phyloP scores from a whole-genome alignment of 208 protist species.

The Porcisia hertigi region DNA sequence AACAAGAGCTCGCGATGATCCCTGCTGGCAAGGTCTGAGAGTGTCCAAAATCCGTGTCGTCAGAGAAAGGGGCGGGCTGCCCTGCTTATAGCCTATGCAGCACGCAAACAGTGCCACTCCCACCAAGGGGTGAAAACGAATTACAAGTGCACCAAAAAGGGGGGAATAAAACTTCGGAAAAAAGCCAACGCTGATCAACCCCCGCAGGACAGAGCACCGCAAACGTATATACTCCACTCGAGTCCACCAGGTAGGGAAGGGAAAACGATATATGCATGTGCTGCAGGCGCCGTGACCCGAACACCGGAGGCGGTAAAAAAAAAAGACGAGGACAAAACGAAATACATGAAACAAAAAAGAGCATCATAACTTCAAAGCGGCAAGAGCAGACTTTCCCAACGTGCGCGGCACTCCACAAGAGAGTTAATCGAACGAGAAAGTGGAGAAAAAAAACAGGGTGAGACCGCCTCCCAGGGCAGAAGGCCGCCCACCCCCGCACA shows the following conservation, averaged over 20 bases:
- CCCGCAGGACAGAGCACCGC: neutral
- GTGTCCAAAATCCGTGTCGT: neutral
- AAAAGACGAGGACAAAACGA: neutral
- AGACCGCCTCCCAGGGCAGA: neutral
- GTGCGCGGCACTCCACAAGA: neutral
- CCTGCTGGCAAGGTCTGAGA: neutral
- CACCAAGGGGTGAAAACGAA: neutral
- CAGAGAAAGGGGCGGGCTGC: neutral
- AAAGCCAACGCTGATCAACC: neutral
- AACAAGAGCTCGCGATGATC: neutral
- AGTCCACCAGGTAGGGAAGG: neutral
- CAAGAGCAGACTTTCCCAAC: neutral
- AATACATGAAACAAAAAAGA: neutral
- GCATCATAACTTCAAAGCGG: neutral
- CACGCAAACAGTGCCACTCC: neutral
- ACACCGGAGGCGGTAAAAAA: neutral
- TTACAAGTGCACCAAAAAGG: neutral
- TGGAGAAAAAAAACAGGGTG: neutral
- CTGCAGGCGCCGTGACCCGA: neutral
- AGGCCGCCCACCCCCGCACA: neutral
- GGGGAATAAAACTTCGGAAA: neutral
- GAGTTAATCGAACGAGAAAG: neutral
- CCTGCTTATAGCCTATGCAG: neutral
- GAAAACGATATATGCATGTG: neutral
- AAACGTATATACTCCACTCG: neutral